A percentile compares a stretch with the other conserved stretches of the same genome.
Conservation (phyloP, 73 alveolate species). For the Paramecium sexaurelia region DNA sequence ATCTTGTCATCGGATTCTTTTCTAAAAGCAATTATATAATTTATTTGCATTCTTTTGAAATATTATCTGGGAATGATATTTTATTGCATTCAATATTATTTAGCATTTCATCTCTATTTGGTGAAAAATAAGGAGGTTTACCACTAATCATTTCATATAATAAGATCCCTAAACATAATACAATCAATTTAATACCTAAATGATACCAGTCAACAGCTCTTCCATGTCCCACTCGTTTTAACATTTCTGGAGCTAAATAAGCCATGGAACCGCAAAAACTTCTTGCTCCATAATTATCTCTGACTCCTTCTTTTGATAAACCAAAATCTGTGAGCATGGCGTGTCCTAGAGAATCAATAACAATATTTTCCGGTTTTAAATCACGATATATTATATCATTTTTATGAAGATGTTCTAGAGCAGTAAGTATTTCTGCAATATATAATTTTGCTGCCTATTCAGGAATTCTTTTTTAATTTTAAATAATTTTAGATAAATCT, state of each 20-base stretch:
- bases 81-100: conserved; percentile 12
- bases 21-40: conserved; percentile 65
- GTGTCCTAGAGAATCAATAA: conserved; percentile 80
- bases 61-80: conserved; percentile 46
- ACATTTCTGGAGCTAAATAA: conserved; percentile 86
- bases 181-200: conserved; percentile 76
- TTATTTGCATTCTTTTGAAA: conserved; percentile 9
- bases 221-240: conserved; percentile 74
- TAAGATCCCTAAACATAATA: conserved; percentile 74
- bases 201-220: conserved; percentile 81
- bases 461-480: conserved; percentile 60
- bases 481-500: conserved; percentile 76
- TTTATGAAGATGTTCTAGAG: conserved; percentile 82
- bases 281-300: conserved; percentile 66
- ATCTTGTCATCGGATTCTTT: conserved; percentile 73
- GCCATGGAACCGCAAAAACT: conserved; percentile 87
- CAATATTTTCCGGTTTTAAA: conserved; percentile 83
- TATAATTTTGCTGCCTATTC: conserved; percentile 89
- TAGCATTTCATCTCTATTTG: conserved; percentile 30
- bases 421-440: conserved; percentile 84
- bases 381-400: conserved; percentile 80
- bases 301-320: conserved; percentile 76
- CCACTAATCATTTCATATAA: conserved; percentile 60
- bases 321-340: conserved; percentile 85
- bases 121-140: conserved; percentile 55